Conservation (phyloP, 495 filamentous ascomycete genomes). For the Aspergillus leporis region DNA sequence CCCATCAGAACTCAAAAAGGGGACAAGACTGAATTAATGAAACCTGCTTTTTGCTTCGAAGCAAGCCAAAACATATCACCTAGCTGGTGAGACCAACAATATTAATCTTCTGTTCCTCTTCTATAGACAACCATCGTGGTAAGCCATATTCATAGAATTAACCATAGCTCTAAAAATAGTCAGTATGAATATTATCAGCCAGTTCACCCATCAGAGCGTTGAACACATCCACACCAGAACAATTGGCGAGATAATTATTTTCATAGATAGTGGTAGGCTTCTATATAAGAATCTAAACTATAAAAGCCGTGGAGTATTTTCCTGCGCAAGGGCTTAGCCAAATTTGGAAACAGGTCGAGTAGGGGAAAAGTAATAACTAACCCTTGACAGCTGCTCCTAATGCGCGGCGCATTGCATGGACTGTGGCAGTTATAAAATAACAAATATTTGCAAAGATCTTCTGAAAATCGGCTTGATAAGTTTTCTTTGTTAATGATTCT, state of each 20-base stretch:
- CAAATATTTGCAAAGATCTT: neutral
- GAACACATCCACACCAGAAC: constrained; percentile 6
- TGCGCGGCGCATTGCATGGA: constrained; percentile 10
- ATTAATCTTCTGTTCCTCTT: constrained; percentile 9
- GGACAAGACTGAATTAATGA: no score
- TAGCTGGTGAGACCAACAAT: no score
- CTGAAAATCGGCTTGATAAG: neutral
- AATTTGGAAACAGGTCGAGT: neutral
- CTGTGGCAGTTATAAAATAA: constrained; percentile 11
- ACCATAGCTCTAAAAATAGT: constrained; percentile 11
- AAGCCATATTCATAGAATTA: constrained; percentile 8
- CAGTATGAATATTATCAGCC: constrained; percentile 8
- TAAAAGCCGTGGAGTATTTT: constrained; percentile 1
- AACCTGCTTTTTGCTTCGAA: no score
- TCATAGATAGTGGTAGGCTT: constrained; percentile 3
- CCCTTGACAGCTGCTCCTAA: constrained; percentile 4
- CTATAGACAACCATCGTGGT: constrained; percentile 1
- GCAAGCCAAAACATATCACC: no score
- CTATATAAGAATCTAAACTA: constrained; percentile 8
- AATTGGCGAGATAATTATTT: no score
- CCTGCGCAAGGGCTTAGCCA: constrained; percentile 10
- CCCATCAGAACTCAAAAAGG: no score
- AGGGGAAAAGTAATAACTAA: neutral
- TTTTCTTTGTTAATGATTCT: constrained; percentile 9
- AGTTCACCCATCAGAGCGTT: constrained; percentile 1